A percentile compares a stretch with the other conserved stretches of the same genome.
Evolutionary conservation across 768 basidiomycete species (phyloP).

Genomic region (Collybia mongolica): DNA sequence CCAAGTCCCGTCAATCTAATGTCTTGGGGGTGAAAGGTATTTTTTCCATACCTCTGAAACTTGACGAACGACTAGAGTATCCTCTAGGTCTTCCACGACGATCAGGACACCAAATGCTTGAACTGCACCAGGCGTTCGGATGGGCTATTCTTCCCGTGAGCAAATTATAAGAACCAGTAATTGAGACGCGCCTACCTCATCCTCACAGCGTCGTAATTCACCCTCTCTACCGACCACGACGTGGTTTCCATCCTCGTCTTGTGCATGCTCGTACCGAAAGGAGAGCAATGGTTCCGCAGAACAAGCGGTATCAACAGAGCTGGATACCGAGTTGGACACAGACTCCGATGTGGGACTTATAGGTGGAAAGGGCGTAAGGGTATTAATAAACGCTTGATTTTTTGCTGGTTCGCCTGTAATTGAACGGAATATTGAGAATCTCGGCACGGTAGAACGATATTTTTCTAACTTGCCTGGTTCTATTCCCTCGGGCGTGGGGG

Average conservation of each 20-base stretch:
- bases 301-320: constrained; percentile 7
- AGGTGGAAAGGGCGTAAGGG: neutral
- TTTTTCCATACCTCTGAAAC: constrained; percentile 67
- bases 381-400: neutral
- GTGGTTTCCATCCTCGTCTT: constrained; percentile 68
- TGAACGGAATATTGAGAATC: too few species aligned
- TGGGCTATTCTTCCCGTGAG: constrained; percentile 49
- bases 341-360: constrained; percentile 1
- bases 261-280: constrained; percentile 61
- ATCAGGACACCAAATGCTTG: constrained; percentile 85
- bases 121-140: constrained; percentile 76
- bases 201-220: constrained; percentile 63
- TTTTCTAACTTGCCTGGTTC: too few species aligned
- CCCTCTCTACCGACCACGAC: constrained; percentile 72
- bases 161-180: neutral
- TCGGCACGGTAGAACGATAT: too few species aligned
- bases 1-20: neutral
- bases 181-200: constrained; percentile 48
- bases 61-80: constrained; percentile 64
- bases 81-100: constrained; percentile 60
- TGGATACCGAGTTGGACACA: constrained; percentile 14
- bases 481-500: constrained; percentile 5
- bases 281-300: constrained; percentile 42
- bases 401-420: constrained; percentile 4
- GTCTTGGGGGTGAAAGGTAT: neutral